Percentiles rank a stretch among this genome's conserved stretches.
phyloP scores from a whole-genome alignment of 2,329 filamentous ascomycete genomes.

The Pseudocercospora vitis region DNA sequence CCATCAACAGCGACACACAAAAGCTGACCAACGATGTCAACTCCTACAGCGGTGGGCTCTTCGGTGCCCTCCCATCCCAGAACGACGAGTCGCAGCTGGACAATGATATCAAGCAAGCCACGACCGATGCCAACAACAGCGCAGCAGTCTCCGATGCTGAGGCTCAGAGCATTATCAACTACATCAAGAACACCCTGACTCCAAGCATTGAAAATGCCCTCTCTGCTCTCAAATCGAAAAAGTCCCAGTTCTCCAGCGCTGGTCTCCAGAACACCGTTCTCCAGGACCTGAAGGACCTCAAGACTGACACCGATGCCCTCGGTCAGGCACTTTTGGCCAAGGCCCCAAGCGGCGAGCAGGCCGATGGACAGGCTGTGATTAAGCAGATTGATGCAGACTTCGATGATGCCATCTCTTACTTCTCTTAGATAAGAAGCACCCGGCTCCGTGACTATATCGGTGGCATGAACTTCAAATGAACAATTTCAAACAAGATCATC shows the following conservation, averaged over 20 bases:
- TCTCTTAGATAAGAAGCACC: constrained; percentile 8
- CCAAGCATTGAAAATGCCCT: neutral
- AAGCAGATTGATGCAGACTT: constrained; percentile 44
- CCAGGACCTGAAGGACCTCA: constrained; percentile 18
- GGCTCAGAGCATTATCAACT: neutral
- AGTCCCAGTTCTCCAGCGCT: neutral
- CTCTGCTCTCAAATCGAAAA: neutral
- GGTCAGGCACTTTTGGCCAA: constrained; percentile 17
- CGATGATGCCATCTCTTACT: constrained; percentile 12
- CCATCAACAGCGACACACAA: constrained; percentile 5
- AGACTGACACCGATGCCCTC: constrained; percentile 17
- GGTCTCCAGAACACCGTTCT: constrained; percentile 17
- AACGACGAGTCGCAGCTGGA: neutral
- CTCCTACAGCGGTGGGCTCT: constrained; percentile 8
- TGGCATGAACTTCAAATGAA: too few relatives aligned
- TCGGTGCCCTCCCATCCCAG: constrained; percentile 6
- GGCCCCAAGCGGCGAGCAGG: constrained; percentile 19
- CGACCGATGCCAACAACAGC: neutral
- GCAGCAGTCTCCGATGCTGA: constrained; percentile 2
- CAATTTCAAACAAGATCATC: too few relatives aligned
- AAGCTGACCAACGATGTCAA: neutral
- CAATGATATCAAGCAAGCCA: neutral
- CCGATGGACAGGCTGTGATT: constrained; percentile 19
- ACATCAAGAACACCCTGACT: neutral
- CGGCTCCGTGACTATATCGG: too few relatives aligned